Conservation (phyloP, 75 land plant species). For the Larix kaempferi region DNA sequence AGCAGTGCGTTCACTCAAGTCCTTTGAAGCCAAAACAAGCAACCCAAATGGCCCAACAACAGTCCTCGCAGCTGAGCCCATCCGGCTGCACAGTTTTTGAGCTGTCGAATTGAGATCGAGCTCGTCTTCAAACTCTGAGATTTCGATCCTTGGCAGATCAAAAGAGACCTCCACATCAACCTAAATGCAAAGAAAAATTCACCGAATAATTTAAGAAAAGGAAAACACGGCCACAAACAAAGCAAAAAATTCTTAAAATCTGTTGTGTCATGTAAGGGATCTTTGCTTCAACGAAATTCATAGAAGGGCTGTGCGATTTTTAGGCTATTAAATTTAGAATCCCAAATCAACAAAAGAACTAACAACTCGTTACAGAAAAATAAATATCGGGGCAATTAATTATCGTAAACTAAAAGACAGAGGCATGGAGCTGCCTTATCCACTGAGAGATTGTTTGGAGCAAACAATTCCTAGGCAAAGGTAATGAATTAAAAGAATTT, state of each 20-base stretch:
- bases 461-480: too few species aligned
- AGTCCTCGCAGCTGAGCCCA: slow-evolving; percentile 35
- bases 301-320: too few species aligned
- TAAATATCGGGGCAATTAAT: too few species aligned
- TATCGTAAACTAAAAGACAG: too few species aligned
- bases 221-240: not conserved
- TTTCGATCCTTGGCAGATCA: slow-evolving; percentile 25
- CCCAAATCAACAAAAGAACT: too few species aligned
- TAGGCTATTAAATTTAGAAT: too few species aligned
- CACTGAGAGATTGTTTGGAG: too few species aligned
- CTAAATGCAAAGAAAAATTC: slow-evolving; percentile 23
- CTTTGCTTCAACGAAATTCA: too few species aligned
- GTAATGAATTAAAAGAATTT: not conserved
- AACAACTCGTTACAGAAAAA: too few species aligned
- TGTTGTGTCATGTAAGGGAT: not conserved
- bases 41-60: slow-evolving; percentile 71
- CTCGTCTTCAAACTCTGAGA: slow-evolving; percentile 21
- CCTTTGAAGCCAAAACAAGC: slow-evolving; percentile 52
- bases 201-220: too few species aligned
- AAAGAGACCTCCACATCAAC: slow-evolving; percentile 80
- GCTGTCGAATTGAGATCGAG: slow-evolving; percentile 27
- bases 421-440: too few species aligned
- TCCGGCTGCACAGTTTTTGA: slow-evolving; percentile 35
- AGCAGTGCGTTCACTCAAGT: slow-evolving; percentile 64
- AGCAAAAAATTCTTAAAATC: not conserved